phyloP scores from a whole-genome alignment of 306 rosid species.

The Quercus bicolor region DNA sequence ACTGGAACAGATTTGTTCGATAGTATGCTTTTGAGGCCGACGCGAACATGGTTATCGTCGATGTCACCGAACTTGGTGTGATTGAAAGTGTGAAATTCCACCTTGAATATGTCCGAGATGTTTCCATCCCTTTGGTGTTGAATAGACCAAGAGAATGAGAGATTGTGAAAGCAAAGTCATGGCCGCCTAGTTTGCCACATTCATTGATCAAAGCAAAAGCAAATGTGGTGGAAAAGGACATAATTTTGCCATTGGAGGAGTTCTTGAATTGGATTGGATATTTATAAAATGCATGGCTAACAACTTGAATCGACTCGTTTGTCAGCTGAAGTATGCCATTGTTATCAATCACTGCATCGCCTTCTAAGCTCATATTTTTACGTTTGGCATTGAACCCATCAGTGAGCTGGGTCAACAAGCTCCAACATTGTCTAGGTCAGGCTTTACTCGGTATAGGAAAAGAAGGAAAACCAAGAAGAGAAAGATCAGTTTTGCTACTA shows the following conservation, averaged over 20 bases:
- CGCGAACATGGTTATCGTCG: slow-evolving; percentile 47
- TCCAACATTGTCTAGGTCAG: slow-evolving; percentile 19
- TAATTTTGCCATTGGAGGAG: slow-evolving; percentile 11
- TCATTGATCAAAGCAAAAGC: slow-evolving; percentile 36
- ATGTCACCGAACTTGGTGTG: slow-evolving; percentile 47
- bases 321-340: slow-evolving; percentile 37
- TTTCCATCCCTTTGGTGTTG: slow-evolving; percentile 13
- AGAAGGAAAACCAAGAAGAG: slow-evolving; percentile 18
- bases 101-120: slow-evolving; percentile 45
- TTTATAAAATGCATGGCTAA: slow-evolving; percentile 41
- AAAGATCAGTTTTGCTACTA: slow-evolving; percentile 22
- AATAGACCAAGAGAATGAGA: slow-evolving; percentile 1
- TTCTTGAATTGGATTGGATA: slow-evolving; percentile 35
- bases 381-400: slow-evolving; percentile 19
- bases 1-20: slow-evolving; percentile 47
- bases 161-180: slow-evolving; percentile 50
- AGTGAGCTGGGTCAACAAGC: slow-evolving; percentile 10
- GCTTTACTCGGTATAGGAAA: slow-evolving; percentile 1
- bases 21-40: slow-evolving; percentile 38
- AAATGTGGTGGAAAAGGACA: slow-evolving; percentile 40
- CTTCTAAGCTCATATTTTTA: slow-evolving; percentile 37
- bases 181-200: slow-evolving; percentile 39
- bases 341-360: slow-evolving; percentile 26
- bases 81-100: slow-evolving; percentile 44
- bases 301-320: slow-evolving; percentile 17